Evolutionary conservation across 2,329 filamentous ascomycete species (phyloP), one percentile per base, ranked within the genome.

Genomic region (Aspergillus amoenus): DNA sequence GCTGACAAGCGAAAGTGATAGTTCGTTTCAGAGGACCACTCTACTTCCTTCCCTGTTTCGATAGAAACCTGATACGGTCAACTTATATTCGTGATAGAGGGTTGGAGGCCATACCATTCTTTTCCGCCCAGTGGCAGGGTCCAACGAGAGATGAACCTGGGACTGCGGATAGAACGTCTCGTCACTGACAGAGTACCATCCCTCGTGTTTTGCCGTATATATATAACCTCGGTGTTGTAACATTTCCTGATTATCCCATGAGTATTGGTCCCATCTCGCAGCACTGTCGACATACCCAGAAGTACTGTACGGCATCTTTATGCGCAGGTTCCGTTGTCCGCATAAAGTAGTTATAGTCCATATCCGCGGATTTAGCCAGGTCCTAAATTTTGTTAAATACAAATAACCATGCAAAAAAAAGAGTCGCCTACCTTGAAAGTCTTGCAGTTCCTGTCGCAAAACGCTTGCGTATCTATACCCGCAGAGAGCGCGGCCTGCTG

Each of bases 171-270:
- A 97, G 75, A 96, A 99, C 40, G 93, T 93, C 80, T 99, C 94
- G 73, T 99, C 94, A 72, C 90, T 92, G 53, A 99, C 88, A 55
- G 90, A 94, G 73, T 99, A 99, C 94, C 94, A 99, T 2, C 94
- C 94, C 70, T 91, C 86, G 67, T 97, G 94, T 65, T 89, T 91
- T 11, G 86, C 85, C 68, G 89, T 86, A 75, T 97, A 97, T 53
- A 97, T 88, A 59, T 89, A 87, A 8, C 89, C 88, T 46, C 83
- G 81, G 54, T 92, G 86, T 67, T 88, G 82, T 58, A 99, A 80
- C 71, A 92, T 82, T 63, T 85, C 82, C 81, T 83, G 63, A 57
- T 24, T 21, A 45, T 6, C 24, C 9, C 22, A 21, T 43, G 6
- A 62, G 42, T 22, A 37, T 15, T 24, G n/a, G 22, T 37, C 15